phyloP scores from a whole-genome alignment of 2,329 filamentous ascomycete species.

The Aureobasidium musti region DNA sequence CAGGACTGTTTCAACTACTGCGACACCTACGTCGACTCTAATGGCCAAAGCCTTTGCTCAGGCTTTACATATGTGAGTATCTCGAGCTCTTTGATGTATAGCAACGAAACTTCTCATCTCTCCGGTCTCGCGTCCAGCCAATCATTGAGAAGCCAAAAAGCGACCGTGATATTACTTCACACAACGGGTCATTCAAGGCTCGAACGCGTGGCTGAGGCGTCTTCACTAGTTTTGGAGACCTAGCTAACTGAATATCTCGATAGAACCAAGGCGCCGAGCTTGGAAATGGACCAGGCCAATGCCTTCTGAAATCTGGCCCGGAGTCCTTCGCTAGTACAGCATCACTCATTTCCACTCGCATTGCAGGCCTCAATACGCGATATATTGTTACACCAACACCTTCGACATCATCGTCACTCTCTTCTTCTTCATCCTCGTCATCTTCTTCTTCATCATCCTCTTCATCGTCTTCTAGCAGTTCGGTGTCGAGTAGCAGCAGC shows the following conservation, averaged over 20 bases:
- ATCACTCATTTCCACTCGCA: not conserved
- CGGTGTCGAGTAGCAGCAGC: no score
- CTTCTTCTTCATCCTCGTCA: no score
- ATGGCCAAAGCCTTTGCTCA: not conserved
- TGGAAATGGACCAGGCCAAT: not conserved
- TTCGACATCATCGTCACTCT: not conserved
- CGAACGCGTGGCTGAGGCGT: no score
- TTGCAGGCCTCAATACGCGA: not conserved
- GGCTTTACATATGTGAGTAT: not conserved
- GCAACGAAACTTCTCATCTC: no score
- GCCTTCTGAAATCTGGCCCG: not conserved
- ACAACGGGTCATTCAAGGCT: no score
- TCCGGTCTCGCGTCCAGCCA: no score
- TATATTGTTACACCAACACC: not conserved
- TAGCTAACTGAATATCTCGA: not conserved
- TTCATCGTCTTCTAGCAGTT: no score
- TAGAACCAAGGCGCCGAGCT: not conserved
- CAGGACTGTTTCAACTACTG: not conserved
- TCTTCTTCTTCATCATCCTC: not conserved
- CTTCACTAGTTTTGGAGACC: no score
- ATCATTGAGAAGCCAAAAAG: no score
- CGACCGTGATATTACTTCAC: no score
- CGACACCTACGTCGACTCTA: not conserved
- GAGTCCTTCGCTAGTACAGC: not conserved
- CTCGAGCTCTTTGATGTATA: no score